Conservation (phyloP, 495 filamentous ascomycete species). For the Massariosphaeria phaeospora region DNA sequence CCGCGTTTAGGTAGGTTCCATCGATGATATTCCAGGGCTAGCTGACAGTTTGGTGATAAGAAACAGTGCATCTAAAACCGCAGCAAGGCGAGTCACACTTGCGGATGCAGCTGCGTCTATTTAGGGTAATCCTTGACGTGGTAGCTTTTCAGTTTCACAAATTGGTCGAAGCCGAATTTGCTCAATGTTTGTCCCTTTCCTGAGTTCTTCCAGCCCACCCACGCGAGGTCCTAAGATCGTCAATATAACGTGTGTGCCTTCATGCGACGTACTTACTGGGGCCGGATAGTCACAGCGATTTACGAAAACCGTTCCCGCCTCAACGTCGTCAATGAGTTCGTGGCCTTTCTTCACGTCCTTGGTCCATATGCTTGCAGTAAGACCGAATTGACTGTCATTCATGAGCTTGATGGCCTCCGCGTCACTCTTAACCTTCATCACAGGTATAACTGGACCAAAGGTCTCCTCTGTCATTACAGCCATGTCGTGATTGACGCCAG, state of each 20-base stretch:
- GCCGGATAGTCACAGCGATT: slow-evolving; percentile 91
- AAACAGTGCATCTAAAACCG: too few relatives aligned
- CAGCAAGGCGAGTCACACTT: slow-evolving; percentile 8
- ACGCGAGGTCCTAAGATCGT: slow-evolving; percentile 73
- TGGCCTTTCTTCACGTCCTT: slow-evolving; percentile 78
- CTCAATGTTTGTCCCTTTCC: slow-evolving; percentile 87
- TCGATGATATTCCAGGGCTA: too few relatives aligned
- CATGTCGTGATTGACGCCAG: slow-evolving; percentile 80
- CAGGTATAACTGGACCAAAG: slow-evolving; percentile 88
- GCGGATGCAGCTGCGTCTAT: slow-evolving; percentile 32
- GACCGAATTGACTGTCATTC: slow-evolving; percentile 92
- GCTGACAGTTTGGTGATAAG: too few relatives aligned
- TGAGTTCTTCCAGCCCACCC: slow-evolving; percentile 97
- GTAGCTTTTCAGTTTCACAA: slow-evolving; percentile 92
- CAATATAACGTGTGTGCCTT: not conserved
- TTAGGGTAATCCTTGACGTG: slow-evolving; percentile 88
- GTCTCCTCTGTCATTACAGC: slow-evolving; percentile 90
- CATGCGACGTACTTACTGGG: slow-evolving; percentile 58
- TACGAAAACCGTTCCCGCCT: slow-evolving; percentile 94
- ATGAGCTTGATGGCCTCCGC: slow-evolving; percentile 77
- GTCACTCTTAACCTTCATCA: slow-evolving; percentile 85
- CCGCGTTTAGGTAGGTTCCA: not conserved
- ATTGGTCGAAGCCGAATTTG: slow-evolving; percentile 87
- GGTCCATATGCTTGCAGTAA: slow-evolving; percentile 98
- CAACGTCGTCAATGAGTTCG: slow-evolving; percentile 70